Evolutionary conservation across 75 land plant species (phyloP), one percentile per base, ranked within the genome.

Genomic region (Picea glauca): DNA sequence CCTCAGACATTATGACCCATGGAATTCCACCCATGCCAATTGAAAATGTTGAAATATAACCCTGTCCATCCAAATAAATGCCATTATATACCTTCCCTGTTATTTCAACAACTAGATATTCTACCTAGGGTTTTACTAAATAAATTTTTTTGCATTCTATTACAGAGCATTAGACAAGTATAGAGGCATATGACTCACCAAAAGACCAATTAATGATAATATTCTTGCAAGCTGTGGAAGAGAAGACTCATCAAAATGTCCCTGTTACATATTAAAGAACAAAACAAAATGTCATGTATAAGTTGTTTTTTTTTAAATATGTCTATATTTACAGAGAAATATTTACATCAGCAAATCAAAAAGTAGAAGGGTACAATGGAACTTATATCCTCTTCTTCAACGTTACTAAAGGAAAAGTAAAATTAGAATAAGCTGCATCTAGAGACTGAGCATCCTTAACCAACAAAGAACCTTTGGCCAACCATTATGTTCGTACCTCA

Each of bases 1-100:
- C 87, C 87, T 85, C 87, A 7, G 87, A 83, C 87, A 85, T 85
- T 60, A 85, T 65, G 58, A 85, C 61, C 87, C 87, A 85, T 17
- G 86, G 87, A 80, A 85, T 77, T 26, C 87, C 81, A 60, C 86
- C 87, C 76, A 84, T 58, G 18, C 87, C 87, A 76, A 85, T 43
- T 32, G 87, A 79, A 50, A 62, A 84, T 26, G 77, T 2, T 60
- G 86, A 84, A 62, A 82, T 82, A 78, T 82, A 84, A 32, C 46
- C 83, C 86, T 84, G 84, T 26, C 13, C 15, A 72, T 18, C 23
- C 17, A 50, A 50, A 50, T 50, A 50, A 46, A 50, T 50, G 56
- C 11, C 56, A 50, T 50, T 50, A 50, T 9, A 50, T 50, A 50
- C 54, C 54, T 50, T 8, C 54, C 11, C 8, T 9, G 54, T 9